These are phyloP conservation scores for Rhododendron griersonianum DNA, from an alignment of 148 eudicot species.

Conservation along the genomic window DNA sequence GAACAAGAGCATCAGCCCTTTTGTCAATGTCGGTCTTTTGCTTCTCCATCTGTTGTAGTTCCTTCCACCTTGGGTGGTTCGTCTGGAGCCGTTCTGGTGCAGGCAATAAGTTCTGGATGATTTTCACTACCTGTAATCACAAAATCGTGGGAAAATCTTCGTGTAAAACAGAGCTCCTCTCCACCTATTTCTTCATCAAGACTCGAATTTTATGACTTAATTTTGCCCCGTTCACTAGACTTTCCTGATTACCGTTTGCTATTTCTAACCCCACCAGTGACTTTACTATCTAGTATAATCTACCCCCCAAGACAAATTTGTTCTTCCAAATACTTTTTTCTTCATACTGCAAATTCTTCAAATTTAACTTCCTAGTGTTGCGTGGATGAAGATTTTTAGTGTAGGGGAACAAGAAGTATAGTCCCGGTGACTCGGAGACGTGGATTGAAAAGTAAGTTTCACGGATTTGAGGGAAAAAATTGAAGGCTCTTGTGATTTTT, in stretches of 20 bases:
- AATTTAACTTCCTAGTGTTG: not conserved
- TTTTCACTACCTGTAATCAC: constrained; percentile 70
- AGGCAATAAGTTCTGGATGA: constrained; percentile 48
- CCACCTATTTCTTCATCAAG: constrained; percentile 5
- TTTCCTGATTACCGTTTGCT: not conserved
- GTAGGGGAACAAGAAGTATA: not conserved
- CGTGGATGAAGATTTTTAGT: not conserved
- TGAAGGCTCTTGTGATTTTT: not conserved
- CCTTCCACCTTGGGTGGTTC: constrained; percentile 40
- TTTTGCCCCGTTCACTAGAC: not conserved
- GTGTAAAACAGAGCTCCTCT: constrained; percentile 49
- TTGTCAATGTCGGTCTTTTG: constrained; percentile 57
- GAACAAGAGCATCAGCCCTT: constrained; percentile 62
- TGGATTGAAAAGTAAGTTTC: not conserved
- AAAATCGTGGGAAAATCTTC: constrained; percentile 19
- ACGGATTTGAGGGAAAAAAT: not conserved
- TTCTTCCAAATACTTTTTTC: not conserved
- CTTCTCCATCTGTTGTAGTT: constrained; percentile 56
- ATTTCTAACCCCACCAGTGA: not conserved
- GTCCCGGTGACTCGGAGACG: not conserved
- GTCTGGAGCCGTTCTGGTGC: constrained; percentile 17
- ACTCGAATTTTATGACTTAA: not conserved
- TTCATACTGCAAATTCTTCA: not conserved
- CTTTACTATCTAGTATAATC: not conserved
- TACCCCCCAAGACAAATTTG: not conserved